These are phyloP conservation scores for Aspergillus glaucus DNA, from an alignment of 2,329 filamentous ascomycete genomes.

Conservation along the genomic window DNA sequence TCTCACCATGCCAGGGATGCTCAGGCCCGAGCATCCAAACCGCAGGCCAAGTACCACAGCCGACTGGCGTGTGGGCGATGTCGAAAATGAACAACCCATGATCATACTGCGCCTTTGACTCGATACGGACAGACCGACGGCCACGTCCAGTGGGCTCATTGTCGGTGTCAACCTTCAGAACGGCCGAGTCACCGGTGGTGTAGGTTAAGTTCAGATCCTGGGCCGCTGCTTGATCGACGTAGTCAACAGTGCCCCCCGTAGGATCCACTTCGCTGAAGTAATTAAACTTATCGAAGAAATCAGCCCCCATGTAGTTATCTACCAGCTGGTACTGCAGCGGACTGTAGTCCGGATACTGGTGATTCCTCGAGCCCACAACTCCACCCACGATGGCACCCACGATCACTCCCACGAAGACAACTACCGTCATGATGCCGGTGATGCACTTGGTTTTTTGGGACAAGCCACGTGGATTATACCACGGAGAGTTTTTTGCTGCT, in stretches of 20 bases:
- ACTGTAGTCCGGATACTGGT: not conserved
- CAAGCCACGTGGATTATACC: not conserved
- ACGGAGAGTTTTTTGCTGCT: not conserved
- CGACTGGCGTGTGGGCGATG: not conserved
- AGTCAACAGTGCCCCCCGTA: slow-evolving; percentile 38
- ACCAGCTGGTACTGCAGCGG: slow-evolving; percentile 29
- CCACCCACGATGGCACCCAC: not conserved
- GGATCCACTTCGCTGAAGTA: slow-evolving; percentile 38
- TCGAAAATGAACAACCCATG: not conserved
- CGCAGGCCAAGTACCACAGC: not conserved
- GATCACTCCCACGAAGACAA: not conserved
- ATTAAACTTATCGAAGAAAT: slow-evolving; percentile 41
- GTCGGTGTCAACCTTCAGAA: not conserved
- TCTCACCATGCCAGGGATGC: not conserved
- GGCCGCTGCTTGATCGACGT: slow-evolving; percentile 16
- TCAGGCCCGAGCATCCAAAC: not conserved
- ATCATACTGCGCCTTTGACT: not conserved
- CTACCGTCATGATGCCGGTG: not conserved
- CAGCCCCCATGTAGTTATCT: slow-evolving; percentile 33
- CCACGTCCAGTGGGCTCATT: not conserved
- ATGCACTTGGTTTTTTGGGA: not conserved
- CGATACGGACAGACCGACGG: not conserved
- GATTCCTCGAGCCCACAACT: no score
- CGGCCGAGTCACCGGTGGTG: not conserved
- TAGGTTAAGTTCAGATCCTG: not conserved